Base-by-base conservation (phyloP, 164 flowering plant species). In the Liquidambar formosana region DNA sequence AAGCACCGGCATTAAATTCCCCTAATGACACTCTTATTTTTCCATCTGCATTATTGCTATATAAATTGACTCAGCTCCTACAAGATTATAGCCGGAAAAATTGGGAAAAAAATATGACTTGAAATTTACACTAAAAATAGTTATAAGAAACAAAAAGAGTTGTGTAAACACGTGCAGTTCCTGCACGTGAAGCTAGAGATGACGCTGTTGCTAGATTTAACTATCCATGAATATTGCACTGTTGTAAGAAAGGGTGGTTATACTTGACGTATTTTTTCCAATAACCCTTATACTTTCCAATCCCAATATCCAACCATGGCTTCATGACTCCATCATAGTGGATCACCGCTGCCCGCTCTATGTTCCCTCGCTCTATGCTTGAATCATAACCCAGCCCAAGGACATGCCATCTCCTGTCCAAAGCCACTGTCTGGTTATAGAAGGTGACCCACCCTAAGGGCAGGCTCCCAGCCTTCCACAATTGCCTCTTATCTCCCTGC, bases 251-350 rank as follows among this genome's bases (percentile, higher is more conserved):
- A 13, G 93, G 93, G 66, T 86, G 85, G n/a, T 83, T 80, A 46
- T 78, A 93, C 0, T 76, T 74, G 54, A 93, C 68, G 66, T 81
- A 73, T 77, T 70, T 86, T 75, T 64, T 86, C 99, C 99, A 96
- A 66, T 88, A 90, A 38, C 81, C 76, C 58, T 82, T 96, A 82
- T 89, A 87, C 75, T 76, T 84, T 16, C 61, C 77, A 18, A 90
- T 67, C 22, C 90, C 97, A 26, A 89, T 86, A 59, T 93, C 99
- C 43, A 96, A 76, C 99, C 99, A 96, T 8, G 99, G 98, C 73
- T 96, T 96, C 91, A 80, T 78, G 54, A 80, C 68, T 53, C 99
- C 99, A 61, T 93, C 87, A 45, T 82, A 96, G 71, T 96, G 99
- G 25, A 96, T 76, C 12, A 92, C 99, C 10, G 95, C 90, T 12